Evolutionary conservation across 2,329 filamentous ascomycete genomes (phyloP), one percentile per base, ranked within the genome.

Genomic region (Phoma herbarum): DNA sequence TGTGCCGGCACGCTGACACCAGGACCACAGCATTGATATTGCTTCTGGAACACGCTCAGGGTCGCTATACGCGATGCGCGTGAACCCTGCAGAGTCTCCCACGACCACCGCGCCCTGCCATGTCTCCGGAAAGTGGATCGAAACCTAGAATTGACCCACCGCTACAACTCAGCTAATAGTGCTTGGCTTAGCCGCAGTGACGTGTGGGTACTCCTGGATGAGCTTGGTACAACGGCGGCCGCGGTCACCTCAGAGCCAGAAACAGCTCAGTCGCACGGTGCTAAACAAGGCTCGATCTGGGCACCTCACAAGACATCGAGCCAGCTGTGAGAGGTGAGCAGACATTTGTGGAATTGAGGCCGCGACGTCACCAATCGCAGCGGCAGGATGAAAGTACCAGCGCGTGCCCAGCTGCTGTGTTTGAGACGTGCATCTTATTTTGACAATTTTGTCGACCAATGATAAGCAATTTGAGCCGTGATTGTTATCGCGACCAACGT

Each of bases 401-500:
- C 43, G 46, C 18, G 25, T 39, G 37, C 43, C 43, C 52, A 49
- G 43, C 43, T 60, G 57, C 47, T 49, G 52, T 60, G 52, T 11
- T 22, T 26, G 50, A 54, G 41, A 59, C 39, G 39, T 20, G 48
- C 44, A 49, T 50, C 39, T 53, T 33, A 50, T 41, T 59, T 46
- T 47, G 41, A 46, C 41, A 25, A 41, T 50, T 23, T 23, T 42
- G 22, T 28, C 45, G 45, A 25, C 56, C 51, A 54, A 59, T 59
- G 33, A 41, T 29, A 46, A 11, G 31, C 29, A 37, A 10, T 29
- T 18, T 16, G 9, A 28, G 41, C 37, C 26, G 33, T 31, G 31
- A 33, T 51, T 26, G 50, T 59, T 59, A 59, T 59, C 56, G 50
- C 45, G 29, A 33, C 55, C 49, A 58, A 58, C 55, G 55, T 58